These are phyloP conservation scores for Aspergillus novoparasiticus DNA, from an alignment of 2,329 filamentous ascomycete species.

Conservation along the genomic window DNA sequence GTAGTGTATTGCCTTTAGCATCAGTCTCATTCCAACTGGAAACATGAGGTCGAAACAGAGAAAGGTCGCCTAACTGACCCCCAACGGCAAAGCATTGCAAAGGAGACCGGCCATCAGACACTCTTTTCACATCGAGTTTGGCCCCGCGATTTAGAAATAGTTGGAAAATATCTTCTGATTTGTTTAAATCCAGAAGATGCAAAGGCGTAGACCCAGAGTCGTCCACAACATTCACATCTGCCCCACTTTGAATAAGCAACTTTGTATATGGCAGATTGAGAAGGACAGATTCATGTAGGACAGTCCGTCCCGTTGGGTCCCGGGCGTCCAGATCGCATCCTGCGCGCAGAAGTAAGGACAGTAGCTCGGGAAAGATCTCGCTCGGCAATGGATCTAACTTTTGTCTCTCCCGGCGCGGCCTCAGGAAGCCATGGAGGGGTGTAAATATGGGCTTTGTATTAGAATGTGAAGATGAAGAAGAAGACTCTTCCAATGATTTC, in stretches of 20 bases:
- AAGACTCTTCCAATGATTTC: neutral
- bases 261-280: neutral
- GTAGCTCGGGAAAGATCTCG: neutral
- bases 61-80: slow-evolving; percentile 13
- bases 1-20: slow-evolving; percentile 19
- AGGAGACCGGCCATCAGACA: slow-evolving; percentile 13
- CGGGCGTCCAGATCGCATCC: slow-evolving; percentile 17
- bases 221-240: slow-evolving; percentile 12
- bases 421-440: slow-evolving; percentile 4
- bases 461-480: neutral
- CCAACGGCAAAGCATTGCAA: slow-evolving; percentile 15
- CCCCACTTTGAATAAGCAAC: slow-evolving; percentile 8
- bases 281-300: slow-evolving; percentile 3
- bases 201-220: slow-evolving; percentile 13
- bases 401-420: neutral
- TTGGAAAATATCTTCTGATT: slow-evolving; percentile 4
- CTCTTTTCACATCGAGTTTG: slow-evolving; percentile 11
- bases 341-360: slow-evolving; percentile 12
- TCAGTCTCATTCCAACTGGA: slow-evolving; percentile 14
- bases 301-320: neutral
- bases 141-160: slow-evolving; percentile 20
- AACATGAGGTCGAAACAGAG: slow-evolving; percentile 15
- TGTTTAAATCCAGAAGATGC: slow-evolving; percentile 11
- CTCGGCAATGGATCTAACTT: neutral
- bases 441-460: neutral